Evolutionary conservation across 306 rosid genomes (phyloP), one percentile per base, ranked within the genome.

Genomic region (Potentilla sterilis): DNA sequence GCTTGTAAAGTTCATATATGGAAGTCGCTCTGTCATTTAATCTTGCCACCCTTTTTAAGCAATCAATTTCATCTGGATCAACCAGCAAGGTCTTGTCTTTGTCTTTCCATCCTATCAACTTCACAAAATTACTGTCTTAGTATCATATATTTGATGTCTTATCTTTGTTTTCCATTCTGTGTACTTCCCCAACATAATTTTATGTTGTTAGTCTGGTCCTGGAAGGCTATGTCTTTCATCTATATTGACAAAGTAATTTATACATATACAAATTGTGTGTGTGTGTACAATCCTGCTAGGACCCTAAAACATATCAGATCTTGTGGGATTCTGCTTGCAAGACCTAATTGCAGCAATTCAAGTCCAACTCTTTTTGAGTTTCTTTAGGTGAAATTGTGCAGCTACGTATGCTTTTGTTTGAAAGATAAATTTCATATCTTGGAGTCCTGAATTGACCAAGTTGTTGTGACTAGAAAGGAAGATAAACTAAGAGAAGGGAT

Each of bases 71-170:
- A 10, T 95, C 97, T 59, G 93, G 97, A 88, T 95, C 96, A 82
- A 95, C 99, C 7, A 89, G 87, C 77, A 95, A 43, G 71, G 93
- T 90, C 87, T 78, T 95, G 93, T 92, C 97, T 82, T 85, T 88
- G 48, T 90, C 97, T 78, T 95, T 92, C 97, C 97, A 92, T 75
- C 96, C 96, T 87, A 90, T 95, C 93, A 95, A 55, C 97, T 95
- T 84, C 75, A 80, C 66, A 84, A 72, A 77, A 11, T 74, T 61
- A 75, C 65, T n/a, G 67, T 40, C 63, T 90, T 63, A 84, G 70
- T 62, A 52, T 35, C 32, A 52, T 58, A 77, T 43, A 44, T 47
- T 34, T 40, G n/a, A 66, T 51, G 41, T 61, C 38, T 14, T 0
- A 19, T 24, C 16, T 21, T 16, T 63, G 43, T 35, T 35, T 63